Conservation (phyloP, 2,329 filamentous ascomycete species). For the Cryphonectria radicalis region DNA sequence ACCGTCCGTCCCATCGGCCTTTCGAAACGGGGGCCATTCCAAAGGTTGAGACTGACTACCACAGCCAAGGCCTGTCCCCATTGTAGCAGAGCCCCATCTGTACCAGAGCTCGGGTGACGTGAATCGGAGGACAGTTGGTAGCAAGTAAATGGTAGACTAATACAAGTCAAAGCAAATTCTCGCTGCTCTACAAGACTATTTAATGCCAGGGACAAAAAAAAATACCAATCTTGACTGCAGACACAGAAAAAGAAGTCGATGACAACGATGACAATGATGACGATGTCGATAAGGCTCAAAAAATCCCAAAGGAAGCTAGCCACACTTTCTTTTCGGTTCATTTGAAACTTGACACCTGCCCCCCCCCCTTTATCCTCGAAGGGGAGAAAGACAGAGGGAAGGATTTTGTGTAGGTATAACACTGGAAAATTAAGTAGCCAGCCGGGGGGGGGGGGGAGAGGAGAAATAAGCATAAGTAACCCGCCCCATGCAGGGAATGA, state of each 20-base stretch:
- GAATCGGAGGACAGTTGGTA: not conserved
- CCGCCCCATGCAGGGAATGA: not conserved
- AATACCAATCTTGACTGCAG: not conserved
- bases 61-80: slow-evolving; percentile 19
- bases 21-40: slow-evolving; percentile 1
- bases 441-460: too few species aligned
- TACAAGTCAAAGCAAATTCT: not conserved
- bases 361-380: not conserved
- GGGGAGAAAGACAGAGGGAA: not conserved
- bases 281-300: not conserved
- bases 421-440: not conserved
- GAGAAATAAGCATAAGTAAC: not conserved
- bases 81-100: not conserved
- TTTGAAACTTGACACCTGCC: not conserved
- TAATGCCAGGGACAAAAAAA: not conserved
- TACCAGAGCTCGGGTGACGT: not conserved
- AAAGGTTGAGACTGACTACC: slow-evolving; percentile 21
- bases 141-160: not conserved
- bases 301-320: not conserved
- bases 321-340: not conserved
- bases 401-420: not conserved
- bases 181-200: too few species aligned
- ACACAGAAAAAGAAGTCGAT: not conserved
- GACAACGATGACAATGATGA: not conserved
- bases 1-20: not conserved